phyloP scores from a whole-genome alignment of 1,139 yeast genomes.

The Saccharomyces hybrid region DNA sequence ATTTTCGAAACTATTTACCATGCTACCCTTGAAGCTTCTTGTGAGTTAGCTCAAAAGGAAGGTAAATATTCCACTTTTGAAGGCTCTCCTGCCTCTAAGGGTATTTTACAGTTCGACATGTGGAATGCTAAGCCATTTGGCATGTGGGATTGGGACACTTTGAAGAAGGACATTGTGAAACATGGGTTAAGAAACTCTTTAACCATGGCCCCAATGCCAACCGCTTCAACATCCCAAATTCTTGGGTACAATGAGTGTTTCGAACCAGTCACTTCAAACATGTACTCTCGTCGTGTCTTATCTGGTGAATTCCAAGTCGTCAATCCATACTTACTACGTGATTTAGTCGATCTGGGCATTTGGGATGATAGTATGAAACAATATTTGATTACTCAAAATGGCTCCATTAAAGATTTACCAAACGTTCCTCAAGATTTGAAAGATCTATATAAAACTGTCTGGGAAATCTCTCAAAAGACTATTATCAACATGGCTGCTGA shows the following conservation, averaged over 20 bases:
- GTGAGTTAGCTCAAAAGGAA: constrained; percentile 56
- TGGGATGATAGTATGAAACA: constrained; percentile 82
- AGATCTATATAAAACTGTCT: constrained; percentile 80
- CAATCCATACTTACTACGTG: constrained; percentile 73
- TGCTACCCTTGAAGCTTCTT: constrained; percentile 73
- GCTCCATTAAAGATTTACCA: constrained; percentile 75
- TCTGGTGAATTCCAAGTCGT: constrained; percentile 89
- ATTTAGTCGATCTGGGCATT: constrained; percentile 71
- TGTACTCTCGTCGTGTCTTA: constrained; percentile 76
- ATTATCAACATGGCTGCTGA: constrained; percentile 95
- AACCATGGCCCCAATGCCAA: constrained; percentile 89
- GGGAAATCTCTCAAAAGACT: constrained; percentile 92
- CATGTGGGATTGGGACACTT: constrained; percentile 57
- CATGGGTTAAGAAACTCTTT: constrained; percentile 79
- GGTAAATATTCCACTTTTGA: constrained; percentile 64
- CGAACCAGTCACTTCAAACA: constrained; percentile 85
- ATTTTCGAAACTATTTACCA: constrained; percentile 87
- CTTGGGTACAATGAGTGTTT: constrained; percentile 85
- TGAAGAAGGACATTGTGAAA: constrained; percentile 51
- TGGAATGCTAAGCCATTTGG: constrained; percentile 72
- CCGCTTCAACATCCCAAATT: constrained; percentile 88
- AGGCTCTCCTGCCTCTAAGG: constrained; percentile 85
- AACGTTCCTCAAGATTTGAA: constrained; percentile 73
- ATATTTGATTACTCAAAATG: constrained; percentile 68
- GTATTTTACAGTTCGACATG: constrained; percentile 67